These are phyloP conservation scores for Beauveria medogensis DNA, from an alignment of 2,329 filamentous ascomycete species.

Conservation along the genomic window DNA sequence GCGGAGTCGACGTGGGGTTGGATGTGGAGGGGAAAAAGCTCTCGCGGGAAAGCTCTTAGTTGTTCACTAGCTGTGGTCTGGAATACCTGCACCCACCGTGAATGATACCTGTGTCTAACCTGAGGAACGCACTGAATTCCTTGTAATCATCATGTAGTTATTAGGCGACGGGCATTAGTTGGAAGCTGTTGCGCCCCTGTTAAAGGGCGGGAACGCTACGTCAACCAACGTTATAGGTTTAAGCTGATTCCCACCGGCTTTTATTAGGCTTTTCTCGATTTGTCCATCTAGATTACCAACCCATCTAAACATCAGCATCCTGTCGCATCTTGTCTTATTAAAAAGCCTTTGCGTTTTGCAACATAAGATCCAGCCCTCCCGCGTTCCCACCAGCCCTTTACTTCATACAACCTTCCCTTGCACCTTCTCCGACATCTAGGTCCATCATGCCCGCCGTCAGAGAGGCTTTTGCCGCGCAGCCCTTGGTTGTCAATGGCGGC, in stretches of 20 bases:
- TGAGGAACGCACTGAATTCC: not conserved
- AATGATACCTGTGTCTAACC: not conserved
- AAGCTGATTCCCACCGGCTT: not conserved
- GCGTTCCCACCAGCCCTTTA: not conserved
- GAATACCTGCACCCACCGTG: constrained; percentile 2
- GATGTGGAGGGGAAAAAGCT: not conserved
- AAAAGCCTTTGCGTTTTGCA: not conserved
- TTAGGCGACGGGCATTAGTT: not conserved
- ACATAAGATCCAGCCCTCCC: not conserved
- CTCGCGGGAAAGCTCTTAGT: not conserved
- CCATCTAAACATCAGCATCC: constrained; percentile 4
- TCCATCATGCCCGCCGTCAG: constrained; percentile 10
- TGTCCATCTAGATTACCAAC: constrained; percentile 9
- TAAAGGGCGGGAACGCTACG: not conserved
- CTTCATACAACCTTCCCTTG: not conserved
- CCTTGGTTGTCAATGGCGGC: not conserved
- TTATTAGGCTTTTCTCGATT: not conserved
- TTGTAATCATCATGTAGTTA: not conserved
- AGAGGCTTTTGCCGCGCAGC: constrained; percentile 13
- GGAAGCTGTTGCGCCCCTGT: not conserved
- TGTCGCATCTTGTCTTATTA: not conserved
- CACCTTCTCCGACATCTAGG: not conserved
- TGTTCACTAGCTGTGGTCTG: not conserved
- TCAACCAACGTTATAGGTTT: not conserved
- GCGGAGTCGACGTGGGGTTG: not conserved